Evolutionary conservation across 2,329 filamentous ascomycete species (phyloP).

Genomic region (Fusarium caatingaense): DNA sequence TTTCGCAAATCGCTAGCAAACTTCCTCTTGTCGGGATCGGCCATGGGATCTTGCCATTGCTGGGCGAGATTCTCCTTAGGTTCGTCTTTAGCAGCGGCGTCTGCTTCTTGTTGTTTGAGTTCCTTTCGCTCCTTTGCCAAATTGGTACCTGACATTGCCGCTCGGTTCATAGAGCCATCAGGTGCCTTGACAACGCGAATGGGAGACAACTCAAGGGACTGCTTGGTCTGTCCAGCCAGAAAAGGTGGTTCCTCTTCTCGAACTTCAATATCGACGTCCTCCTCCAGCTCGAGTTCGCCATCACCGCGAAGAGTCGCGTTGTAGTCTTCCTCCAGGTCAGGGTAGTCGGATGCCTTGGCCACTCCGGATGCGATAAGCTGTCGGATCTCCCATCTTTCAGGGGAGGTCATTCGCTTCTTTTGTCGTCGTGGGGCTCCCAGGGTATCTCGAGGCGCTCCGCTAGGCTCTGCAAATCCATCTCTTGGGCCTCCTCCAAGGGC

Average conservation of each 20-base stretch:
- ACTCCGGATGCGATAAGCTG: slow-evolving; percentile 96
- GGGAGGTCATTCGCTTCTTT: slow-evolving; percentile 94
- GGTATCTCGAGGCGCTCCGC: slow-evolving; percentile 53
- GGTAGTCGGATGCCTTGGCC: slow-evolving; percentile 91
- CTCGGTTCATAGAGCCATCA: slow-evolving; percentile 96
- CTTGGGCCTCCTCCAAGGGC: slow-evolving; percentile 74
- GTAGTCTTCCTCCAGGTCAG: slow-evolving; percentile 94
- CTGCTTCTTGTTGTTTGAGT: slow-evolving; percentile 85
- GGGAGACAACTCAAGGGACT: slow-evolving; percentile 92
- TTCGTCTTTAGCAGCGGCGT: slow-evolving; percentile 78
- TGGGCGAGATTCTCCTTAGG: slow-evolving; percentile 84
- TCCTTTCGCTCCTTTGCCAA: slow-evolving; percentile 92
- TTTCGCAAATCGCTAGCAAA: slow-evolving; percentile 89
- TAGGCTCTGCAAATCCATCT: slow-evolving; percentile 66
- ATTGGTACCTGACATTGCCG: slow-evolving; percentile 91
- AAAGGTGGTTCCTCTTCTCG: slow-evolving; percentile 97
- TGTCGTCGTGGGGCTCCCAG: slow-evolving; percentile 64
- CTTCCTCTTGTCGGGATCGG: slow-evolving; percentile 82
- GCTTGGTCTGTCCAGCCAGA: slow-evolving; percentile 93
- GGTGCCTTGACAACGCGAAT: slow-evolving; percentile 98
- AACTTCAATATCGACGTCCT: slow-evolving; percentile 97
- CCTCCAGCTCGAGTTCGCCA: slow-evolving; percentile 89
- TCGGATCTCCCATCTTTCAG: slow-evolving; percentile 96
- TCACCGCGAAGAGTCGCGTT: slow-evolving; percentile 88
- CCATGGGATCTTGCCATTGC: slow-evolving; percentile 98